Conservation (phyloP, 2,329 filamentous ascomycete genomes). For the Clonostachys solani region DNA sequence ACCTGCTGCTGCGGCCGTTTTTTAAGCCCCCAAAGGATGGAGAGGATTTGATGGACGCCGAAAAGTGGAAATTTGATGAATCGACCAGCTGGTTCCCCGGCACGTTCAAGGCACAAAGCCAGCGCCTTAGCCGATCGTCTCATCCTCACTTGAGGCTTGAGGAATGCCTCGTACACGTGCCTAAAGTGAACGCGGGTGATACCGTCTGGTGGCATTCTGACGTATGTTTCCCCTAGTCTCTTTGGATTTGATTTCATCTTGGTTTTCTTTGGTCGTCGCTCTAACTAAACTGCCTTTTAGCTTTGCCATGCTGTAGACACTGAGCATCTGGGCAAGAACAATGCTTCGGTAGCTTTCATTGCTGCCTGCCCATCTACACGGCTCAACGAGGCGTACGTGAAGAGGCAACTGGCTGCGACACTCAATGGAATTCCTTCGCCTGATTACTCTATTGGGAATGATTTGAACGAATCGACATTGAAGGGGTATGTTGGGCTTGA, state of each 20-base stretch:
- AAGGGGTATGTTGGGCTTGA: not conserved
- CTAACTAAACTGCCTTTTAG: constrained; percentile 3
- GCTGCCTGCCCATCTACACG: constrained; percentile 26
- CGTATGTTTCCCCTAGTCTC: constrained; percentile 12
- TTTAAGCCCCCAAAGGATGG: constrained; percentile 23
- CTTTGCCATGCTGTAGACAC: constrained; percentile 32
- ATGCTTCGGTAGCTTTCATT: constrained; percentile 26
- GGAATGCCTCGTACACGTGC: constrained; percentile 29
- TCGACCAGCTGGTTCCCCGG: constrained; percentile 28
- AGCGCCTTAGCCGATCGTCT: constrained; percentile 14
- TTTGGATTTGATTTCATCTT: not conserved
- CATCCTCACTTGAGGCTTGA: constrained; percentile 31
- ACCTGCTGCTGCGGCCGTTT: constrained; percentile 34
- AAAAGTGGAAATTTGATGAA: constrained; percentile 27
- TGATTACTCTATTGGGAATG: not conserved
- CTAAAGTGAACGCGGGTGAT: constrained; percentile 28
- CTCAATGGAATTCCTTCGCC: constrained; percentile 3
- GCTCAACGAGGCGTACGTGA: constrained; percentile 13
- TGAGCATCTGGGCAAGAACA: constrained; percentile 23
- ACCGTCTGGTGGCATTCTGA: constrained; percentile 35
- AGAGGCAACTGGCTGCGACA: constrained; percentile 7
- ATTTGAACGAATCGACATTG: not conserved
- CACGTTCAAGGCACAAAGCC: constrained; percentile 11
- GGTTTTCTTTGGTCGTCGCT: too few relatives aligned
- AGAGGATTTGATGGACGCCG: constrained; percentile 23